Evolutionary conservation across 176 grass and related monocot species (phyloP).

Genomic region (Chrysopogon serrulatus): DNA sequence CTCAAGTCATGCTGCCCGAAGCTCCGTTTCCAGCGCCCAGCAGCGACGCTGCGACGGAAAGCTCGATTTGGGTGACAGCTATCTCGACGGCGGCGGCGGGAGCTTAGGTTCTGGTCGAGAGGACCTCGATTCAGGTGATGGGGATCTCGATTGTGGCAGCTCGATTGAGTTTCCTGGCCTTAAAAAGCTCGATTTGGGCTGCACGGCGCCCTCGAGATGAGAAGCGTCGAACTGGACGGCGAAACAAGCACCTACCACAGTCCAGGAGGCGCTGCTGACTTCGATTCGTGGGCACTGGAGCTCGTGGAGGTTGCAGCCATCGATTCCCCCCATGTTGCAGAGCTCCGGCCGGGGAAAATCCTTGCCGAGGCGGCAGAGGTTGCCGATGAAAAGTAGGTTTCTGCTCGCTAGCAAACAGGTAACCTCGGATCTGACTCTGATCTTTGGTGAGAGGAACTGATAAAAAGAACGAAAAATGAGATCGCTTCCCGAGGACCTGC

Average conservation of each 20-base stretch:
- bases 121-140: neutral
- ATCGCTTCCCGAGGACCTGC: neutral
- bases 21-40: neutral
- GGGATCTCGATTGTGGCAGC: neutral
- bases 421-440: conserved; percentile 4
- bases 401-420: neutral
- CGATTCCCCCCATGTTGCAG: neutral
- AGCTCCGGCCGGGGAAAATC: neutral
- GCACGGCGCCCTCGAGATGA: neutral
- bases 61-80: neutral
- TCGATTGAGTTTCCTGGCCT: neutral
- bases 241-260: neutral
- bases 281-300: neutral
- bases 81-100: neutral
- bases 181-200: neutral
- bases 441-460: neutral
- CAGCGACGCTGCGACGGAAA: neutral
- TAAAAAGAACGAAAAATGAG: neutral
- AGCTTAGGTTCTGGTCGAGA: neutral
- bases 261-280: neutral
- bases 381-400: neutral
- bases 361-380: neutral
- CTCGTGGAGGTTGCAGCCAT: neutral
- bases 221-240: neutral
- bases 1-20: neutral